These are phyloP conservation scores for Aspergillus pseudoterreus DNA, from an alignment of 2,329 filamentous ascomycete species.

Conservation along the genomic window DNA sequence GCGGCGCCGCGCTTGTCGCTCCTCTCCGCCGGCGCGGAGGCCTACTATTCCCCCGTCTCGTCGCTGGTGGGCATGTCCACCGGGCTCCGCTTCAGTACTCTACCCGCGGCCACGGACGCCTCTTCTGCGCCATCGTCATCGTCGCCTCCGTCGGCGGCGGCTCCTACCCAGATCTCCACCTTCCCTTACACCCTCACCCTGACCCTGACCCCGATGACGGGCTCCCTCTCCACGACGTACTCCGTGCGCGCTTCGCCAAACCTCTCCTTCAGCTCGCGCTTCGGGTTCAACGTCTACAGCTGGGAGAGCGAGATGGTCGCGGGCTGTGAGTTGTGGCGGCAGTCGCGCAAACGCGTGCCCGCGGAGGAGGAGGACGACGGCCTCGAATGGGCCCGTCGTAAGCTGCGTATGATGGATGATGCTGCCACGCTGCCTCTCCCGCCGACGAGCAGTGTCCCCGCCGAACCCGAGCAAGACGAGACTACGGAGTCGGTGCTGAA, in stretches of 20 bases:
- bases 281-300: constrained; percentile 97
- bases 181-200: constrained; percentile 92
- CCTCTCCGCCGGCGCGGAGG: constrained; percentile 85
- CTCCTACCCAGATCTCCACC: constrained; percentile 53
- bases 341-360: constrained; percentile 35
- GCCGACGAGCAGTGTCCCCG: constrained; percentile 1
- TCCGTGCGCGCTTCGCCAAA: constrained; percentile 81
- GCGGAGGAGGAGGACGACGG: constrained; percentile 41
- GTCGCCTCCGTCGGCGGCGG: constrained; percentile 17
- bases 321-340: constrained; percentile 87
- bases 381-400: constrained; percentile 39
- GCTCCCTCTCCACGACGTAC: constrained; percentile 86
- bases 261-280: constrained; percentile 80
- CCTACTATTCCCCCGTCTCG: constrained; percentile 93
- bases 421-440: constrained; percentile 2
- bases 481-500: constrained; percentile 85
- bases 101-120: constrained; percentile 53
- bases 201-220: constrained; percentile 91
- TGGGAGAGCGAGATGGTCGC: constrained; percentile 94
- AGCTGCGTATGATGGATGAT: constrained; percentile 28
- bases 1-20: constrained; percentile 66
- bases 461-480: constrained; percentile 44
- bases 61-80: constrained; percentile 90
- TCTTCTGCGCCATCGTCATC: constrained; percentile 8
- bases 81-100: constrained; percentile 82